Evolutionary conservation across 2,329 filamentous ascomycete genomes (phyloP).

Genomic region (Dactylellina leptospora): DNA sequence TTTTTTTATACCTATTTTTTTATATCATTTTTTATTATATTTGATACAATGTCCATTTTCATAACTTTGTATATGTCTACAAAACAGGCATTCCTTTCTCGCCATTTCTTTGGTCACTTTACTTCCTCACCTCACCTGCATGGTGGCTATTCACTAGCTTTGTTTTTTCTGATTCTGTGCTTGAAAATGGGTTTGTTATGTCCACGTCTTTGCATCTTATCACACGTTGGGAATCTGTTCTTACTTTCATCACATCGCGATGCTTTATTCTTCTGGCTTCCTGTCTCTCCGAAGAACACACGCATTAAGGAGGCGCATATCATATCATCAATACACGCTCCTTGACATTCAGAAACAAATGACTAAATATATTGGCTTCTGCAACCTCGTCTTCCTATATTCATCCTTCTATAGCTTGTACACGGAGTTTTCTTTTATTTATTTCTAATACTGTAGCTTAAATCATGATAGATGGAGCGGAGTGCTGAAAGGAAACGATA

Average conservation of each 20-base stretch:
- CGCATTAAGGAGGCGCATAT: no score
- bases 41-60: background rate
- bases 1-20: no score
- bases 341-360: no score
- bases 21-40: no score
- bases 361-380: no score
- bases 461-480: constrained; percentile 27
- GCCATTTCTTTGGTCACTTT: background rate
- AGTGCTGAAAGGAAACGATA: no score
- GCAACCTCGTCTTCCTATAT: background rate
- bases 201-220: background rate
- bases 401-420: background rate
- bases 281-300: no score
- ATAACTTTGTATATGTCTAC: background rate
- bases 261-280: background rate
- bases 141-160: background rate
- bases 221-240: constrained; percentile 13
- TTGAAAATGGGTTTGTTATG: background rate
- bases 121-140: no score
- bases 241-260: background rate
- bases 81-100: background rate
- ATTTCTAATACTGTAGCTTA: background rate
- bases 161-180: background rate
- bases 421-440: background rate
- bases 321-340: no score